Evolutionary conservation across 129 eudicot species (phyloP).

Genomic region (Erigeron canadensis): DNA sequence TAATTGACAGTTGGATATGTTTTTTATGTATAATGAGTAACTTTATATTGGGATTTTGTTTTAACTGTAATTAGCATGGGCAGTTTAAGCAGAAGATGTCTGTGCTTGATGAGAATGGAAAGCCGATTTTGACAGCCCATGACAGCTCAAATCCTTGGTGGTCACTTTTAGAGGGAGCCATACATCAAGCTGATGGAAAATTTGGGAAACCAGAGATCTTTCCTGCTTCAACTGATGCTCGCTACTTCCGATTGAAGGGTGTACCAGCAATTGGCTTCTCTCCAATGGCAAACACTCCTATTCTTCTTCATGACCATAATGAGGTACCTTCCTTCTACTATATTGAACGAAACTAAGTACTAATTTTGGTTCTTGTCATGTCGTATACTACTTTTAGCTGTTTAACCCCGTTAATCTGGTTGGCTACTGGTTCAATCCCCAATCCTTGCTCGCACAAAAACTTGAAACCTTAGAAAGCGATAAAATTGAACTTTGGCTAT

Average conservation of each 20-base stretch:
- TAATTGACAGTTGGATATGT: not conserved
- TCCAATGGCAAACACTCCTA: conserved; percentile 98
- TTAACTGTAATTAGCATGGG: conserved; percentile 42
- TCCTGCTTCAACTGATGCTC: conserved; percentile 94
- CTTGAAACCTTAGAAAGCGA: not conserved
- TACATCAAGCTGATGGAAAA: conserved; percentile 57
- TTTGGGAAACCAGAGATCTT: conserved; percentile 85
- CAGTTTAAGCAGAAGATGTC: conserved; percentile 81
- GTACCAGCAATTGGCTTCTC: conserved; percentile 95
- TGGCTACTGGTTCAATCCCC: not conserved
- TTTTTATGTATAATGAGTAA: not conserved
- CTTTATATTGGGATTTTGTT: conserved; percentile 2
- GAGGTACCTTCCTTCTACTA: conserved; percentile 53
- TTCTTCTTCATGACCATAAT: conserved; percentile 90
- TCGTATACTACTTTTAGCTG: not conserved
- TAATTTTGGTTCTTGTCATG: conserved; percentile 5
- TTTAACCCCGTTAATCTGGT: not conserved
- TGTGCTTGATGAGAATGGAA: conserved; percentile 61
- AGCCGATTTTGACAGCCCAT: conserved; percentile 58
- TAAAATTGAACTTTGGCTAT: not conserved
- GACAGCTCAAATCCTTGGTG: conserved; percentile 96
- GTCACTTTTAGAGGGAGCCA: conserved; percentile 74
- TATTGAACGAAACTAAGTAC: not conserved
- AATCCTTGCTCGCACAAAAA: not conserved
- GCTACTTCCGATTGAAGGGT: conserved; percentile 70